Evolutionary conservation across 495 filamentous ascomycete genomes (phyloP).

Genomic region (Entonaema liquescens): DNA sequence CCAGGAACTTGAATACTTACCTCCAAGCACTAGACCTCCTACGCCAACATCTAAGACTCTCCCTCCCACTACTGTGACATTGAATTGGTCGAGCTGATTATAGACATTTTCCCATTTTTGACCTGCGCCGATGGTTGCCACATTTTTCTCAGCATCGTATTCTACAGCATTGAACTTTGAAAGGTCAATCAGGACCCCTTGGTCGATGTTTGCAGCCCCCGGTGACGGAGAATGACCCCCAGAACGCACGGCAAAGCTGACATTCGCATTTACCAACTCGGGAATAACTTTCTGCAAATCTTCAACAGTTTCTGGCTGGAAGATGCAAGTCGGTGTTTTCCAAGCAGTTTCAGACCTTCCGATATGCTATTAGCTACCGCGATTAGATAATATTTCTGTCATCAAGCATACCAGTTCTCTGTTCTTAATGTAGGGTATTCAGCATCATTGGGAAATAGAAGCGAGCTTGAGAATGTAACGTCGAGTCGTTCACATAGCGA

Average conservation of each 20-base stretch:
- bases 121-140: not conserved
- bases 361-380: not conserved
- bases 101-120: slow-evolving; percentile 2
- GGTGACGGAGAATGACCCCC: not conserved
- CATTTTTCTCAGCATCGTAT: not conserved
- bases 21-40: not conserved
- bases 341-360: slow-evolving; percentile 4
- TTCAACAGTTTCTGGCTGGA: not conserved
- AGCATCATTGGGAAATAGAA: not conserved
- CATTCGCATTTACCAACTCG: not conserved
- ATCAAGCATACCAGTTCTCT: not conserved
- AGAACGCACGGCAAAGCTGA: not conserved
- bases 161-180: not conserved
- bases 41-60: not conserved
- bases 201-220: not conserved
- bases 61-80: not conserved
- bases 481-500: not conserved
- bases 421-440: not conserved
- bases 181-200: slow-evolving; percentile 2
- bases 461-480: not conserved
- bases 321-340: not conserved
- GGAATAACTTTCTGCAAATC: not conserved
- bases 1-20: not conserved
- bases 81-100: not conserved
- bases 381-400: not conserved